phyloP scores from a whole-genome alignment of 2,329 filamentous ascomycete genomes.

The Cladophialophora immunda region DNA sequence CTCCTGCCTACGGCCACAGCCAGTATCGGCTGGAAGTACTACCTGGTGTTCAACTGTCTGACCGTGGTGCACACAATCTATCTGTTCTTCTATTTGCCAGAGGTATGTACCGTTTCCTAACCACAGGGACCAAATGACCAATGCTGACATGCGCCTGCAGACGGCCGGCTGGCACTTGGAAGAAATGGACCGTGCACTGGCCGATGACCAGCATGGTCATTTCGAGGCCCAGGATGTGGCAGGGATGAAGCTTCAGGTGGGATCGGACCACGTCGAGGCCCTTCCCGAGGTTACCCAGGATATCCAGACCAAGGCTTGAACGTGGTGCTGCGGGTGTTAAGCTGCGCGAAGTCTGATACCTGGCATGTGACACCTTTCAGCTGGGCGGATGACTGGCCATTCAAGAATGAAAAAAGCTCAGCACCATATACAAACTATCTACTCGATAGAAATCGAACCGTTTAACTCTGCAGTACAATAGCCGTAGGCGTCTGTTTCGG shows the following conservation, averaged over 20 bases:
- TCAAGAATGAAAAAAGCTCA: no score
- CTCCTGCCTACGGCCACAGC: constrained; percentile 45
- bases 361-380: no score
- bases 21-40: constrained; percentile 48
- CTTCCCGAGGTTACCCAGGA: no score
- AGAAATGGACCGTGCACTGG: constrained; percentile 3
- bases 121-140: background rate
- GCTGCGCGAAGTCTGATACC: no score
- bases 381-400: no score
- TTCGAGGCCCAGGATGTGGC: background rate
- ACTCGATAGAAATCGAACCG: no score
- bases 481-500: no score
- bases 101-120: constrained; percentile 31
- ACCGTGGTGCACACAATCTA: constrained; percentile 43
- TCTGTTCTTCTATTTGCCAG: constrained; percentile 48
- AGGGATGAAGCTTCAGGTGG: background rate
- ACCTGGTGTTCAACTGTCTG: constrained; percentile 49
- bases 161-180: constrained; percentile 11
- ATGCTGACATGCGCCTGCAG: constrained; percentile 1
- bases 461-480: no score
- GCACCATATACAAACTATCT: no score
- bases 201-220: background rate
- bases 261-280: no score
- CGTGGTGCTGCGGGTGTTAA: no score
- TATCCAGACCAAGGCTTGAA: no score